Evolutionary conservation across 495 filamentous ascomycete species (phyloP).

Genomic region (Lasiosphaeriaceae sp.): DNA sequence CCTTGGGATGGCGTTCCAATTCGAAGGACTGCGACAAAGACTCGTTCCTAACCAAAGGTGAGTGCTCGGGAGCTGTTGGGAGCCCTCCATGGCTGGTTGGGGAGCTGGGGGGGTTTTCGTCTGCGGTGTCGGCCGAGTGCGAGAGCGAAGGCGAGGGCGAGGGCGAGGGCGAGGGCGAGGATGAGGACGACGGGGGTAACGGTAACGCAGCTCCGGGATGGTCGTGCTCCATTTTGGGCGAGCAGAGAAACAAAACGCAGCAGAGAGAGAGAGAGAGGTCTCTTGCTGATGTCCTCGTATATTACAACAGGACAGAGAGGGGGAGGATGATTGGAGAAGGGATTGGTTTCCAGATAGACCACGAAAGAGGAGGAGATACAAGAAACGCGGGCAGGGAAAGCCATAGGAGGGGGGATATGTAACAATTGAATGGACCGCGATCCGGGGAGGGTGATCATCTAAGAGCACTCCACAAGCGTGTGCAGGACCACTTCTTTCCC

Average conservation of each 20-base stretch:
- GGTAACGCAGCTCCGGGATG: background rate
- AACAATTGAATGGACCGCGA: constrained; percentile 2
- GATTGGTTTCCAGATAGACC: background rate
- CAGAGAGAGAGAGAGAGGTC: too few relatives aligned
- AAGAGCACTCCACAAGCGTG: constrained; percentile 18
- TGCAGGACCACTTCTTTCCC: constrained; percentile 11
- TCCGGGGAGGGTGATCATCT: constrained; percentile 5
- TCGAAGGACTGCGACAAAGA: constrained; percentile 8
- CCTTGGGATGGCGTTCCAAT: constrained; percentile 38
- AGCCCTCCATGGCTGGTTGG: constrained; percentile 11
- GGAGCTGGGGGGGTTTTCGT: constrained; percentile 14
- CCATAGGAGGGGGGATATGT: background rate
- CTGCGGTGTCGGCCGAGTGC: background rate
- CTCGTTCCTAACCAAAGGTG: constrained; percentile 1
- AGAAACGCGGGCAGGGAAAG: background rate
- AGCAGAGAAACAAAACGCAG: too few relatives aligned
- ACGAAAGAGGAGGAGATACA: background rate
- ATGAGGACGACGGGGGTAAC: constrained; percentile 4
- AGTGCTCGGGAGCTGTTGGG: background rate
- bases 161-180: background rate
- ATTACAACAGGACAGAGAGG: background rate
- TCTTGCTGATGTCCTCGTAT: too few relatives aligned
- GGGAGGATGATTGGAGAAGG: background rate
- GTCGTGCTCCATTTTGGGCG: constrained; percentile 1
- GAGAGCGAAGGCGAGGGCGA: constrained; percentile 8